These are phyloP conservation scores for Chlamydomonas asymmetrica DNA, from an alignment of 139 green algal genomes.

Conservation along the genomic window DNA sequence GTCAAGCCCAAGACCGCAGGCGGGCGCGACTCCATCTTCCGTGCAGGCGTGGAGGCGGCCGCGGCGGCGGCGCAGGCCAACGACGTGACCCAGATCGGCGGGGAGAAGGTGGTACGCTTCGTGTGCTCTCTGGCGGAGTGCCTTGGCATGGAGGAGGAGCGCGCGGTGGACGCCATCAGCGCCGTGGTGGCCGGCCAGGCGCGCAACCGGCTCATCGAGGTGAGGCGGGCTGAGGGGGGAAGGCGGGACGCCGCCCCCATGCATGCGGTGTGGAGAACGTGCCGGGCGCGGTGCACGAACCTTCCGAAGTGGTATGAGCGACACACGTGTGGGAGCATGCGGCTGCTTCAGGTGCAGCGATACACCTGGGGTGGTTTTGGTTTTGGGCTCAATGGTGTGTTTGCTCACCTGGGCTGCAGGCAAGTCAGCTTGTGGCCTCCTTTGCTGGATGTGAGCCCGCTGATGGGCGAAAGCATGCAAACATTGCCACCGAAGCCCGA, in stretches of 20 bases:
- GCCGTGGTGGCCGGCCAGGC: slow-evolving; percentile 25
- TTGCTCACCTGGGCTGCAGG: too few species aligned
- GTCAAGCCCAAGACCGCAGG: slow-evolving; percentile 45
- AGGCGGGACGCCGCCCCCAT: background rate
- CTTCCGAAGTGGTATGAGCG: too few species aligned
- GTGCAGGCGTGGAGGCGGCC: slow-evolving; percentile 48
- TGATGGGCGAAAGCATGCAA: too few species aligned
- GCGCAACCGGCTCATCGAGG: slow-evolving; percentile 43
- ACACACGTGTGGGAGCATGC: background rate
- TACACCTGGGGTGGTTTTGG: background rate
- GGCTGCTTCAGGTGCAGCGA: too few species aligned
- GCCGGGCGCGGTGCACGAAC: too few species aligned
- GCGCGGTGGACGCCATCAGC: slow-evolving; percentile 25
- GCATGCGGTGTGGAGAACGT: background rate
- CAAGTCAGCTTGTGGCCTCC: too few species aligned
- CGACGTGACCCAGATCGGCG: slow-evolving; percentile 1
- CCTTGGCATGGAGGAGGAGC: slow-evolving; percentile 37
- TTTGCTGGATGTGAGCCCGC: too few species aligned
- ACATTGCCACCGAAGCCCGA: too few species aligned
- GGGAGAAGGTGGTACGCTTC: slow-evolving; percentile 14
- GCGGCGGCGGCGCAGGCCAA: slow-evolving; percentile 12
- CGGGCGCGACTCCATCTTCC: slow-evolving; percentile 47
- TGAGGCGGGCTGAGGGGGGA: too few species aligned
- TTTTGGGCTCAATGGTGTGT: background rate
- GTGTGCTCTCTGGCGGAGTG: slow-evolving; percentile 33